Percentiles rank a stretch among this genome's conserved stretches.
These are phyloP conservation scores for Plasmodium sp. DNA, from an alignment of 169 alveolate genomes.

Conservation along the genomic window DNA sequence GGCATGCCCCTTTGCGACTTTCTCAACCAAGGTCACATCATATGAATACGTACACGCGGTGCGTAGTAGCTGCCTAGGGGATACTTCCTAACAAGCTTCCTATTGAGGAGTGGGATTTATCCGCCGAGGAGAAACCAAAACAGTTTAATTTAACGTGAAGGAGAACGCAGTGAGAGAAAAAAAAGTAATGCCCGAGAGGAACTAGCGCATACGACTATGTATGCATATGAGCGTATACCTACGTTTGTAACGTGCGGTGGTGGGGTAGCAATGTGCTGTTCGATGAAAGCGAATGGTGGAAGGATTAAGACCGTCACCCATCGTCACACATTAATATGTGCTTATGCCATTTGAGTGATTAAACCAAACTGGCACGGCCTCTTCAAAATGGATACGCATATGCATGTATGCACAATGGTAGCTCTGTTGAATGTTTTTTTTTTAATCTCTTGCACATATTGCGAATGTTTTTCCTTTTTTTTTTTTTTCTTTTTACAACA, in stretches of 20 bases:
- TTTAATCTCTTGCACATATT: not conserved
- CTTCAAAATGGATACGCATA: not conserved
- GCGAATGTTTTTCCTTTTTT: not conserved
- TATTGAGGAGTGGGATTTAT: not conserved
- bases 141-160: not conserved
- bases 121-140: not conserved
- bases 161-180: not conserved
- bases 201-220: not conserved
- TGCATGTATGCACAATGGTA: not conserved
- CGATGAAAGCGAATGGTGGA: not conserved
- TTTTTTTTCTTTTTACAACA: constrained; percentile 21
- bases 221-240: not conserved
- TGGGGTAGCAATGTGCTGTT: not conserved
- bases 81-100: not conserved
- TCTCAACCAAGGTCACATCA: not conserved
- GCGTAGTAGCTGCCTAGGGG: not conserved
- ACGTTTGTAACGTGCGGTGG: not conserved
- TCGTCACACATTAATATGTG: not conserved
- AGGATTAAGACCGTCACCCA: not conserved
- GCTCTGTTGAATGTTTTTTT: not conserved
- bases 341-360: not conserved
- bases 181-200: not conserved
- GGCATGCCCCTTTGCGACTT: not conserved
- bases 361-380: not conserved
- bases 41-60: not conserved